phyloP scores from a whole-genome alignment of 768 basidiomycete species.

The Flagelloscypha sp. region DNA sequence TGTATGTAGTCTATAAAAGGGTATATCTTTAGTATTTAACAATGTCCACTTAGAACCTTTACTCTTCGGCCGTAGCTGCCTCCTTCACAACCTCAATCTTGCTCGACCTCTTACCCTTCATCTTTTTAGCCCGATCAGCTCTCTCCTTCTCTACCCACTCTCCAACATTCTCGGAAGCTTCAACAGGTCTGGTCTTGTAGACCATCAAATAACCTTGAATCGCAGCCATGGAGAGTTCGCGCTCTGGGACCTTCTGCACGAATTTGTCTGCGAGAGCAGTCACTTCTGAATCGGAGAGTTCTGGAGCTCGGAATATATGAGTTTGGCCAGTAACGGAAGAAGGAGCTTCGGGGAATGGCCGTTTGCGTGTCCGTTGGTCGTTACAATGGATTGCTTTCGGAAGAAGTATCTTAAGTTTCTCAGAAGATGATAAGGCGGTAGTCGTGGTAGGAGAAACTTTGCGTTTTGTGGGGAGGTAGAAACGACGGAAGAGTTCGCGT shows the following conservation, averaged over 20 bases:
- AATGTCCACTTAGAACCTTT: too few species aligned
- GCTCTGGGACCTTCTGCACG: conserved; percentile 29
- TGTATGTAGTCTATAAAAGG: too few species aligned
- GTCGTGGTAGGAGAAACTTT: background rate
- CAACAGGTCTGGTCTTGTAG: conserved; percentile 46
- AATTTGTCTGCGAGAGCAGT: conserved; percentile 31
- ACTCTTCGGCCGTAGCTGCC: too few species aligned
- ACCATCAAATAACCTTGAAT: conserved; percentile 50
- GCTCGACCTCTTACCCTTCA: too few species aligned
- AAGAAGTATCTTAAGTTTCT: too few species aligned
- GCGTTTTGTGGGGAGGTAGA: conserved; percentile 44
- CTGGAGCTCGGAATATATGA: conserved; percentile 19
- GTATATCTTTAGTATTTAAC: too few species aligned
- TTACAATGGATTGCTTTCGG: too few species aligned
- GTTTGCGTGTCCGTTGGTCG: conserved; percentile 17
- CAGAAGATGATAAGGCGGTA: background rate
- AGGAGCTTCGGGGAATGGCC: conserved; percentile 4
- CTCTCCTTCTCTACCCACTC: conserved; percentile 39
- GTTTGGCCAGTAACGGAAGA: conserved; percentile 10
- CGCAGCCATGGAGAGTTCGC: conserved; percentile 40
- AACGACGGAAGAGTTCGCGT: conserved; percentile 53
- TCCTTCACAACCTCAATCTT: too few species aligned
- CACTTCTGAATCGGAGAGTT: conserved; percentile 20
- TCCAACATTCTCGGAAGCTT: conserved; percentile 31
- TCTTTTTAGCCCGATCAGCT: too few species aligned